These are phyloP conservation scores for Anthracocystis setariae DNA, from an alignment of 1,284 basidiomycete genomes.

Conservation along the genomic window DNA sequence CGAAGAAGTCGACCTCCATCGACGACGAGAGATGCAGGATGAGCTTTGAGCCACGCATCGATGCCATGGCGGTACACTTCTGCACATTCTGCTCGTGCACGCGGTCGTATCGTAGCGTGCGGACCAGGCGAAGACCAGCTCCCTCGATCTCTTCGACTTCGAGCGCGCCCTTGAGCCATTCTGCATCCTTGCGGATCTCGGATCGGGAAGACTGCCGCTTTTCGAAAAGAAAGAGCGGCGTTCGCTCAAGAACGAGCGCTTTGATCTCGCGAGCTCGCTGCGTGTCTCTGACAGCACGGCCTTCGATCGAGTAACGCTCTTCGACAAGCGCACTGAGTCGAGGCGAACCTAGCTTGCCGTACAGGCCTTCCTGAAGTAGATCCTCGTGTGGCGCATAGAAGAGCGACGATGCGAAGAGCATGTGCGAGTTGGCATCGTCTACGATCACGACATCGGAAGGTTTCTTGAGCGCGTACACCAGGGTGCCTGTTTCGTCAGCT, in stretches of 20 bases:
- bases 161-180: conserved; percentile 80
- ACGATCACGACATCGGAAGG: conserved; percentile 65
- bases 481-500: conserved; percentile 55
- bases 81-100: conserved; percentile 57
- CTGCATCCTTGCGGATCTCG: conserved; percentile 75
- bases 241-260: conserved; percentile 78
- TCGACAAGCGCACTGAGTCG: conserved; percentile 78
- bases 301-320: conserved; percentile 77
- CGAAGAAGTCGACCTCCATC: conserved; percentile 86
- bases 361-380: conserved; percentile 73
- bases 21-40: conserved; percentile 80
- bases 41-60: conserved; percentile 72
- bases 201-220: conserved; percentile 75
- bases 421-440: conserved; percentile 66
- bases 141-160: conserved; percentile 64
- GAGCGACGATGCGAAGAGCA: conserved; percentile 64
- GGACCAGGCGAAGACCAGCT: conserved; percentile 57
- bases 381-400: conserved; percentile 92
- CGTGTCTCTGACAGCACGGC: conserved; percentile 64
- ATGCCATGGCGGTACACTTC: conserved; percentile 60
- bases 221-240: conserved; percentile 91
- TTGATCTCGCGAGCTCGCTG: conserved; percentile 55
- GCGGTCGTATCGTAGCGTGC: conserved; percentile 53
- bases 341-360: conserved; percentile 72
- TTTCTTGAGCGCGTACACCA: conserved; percentile 64